Evolutionary conservation across 2,329 filamentous ascomycete species (phyloP), one percentile per base, ranked within the genome.

Genomic region (Trichoderma sp.): DNA sequence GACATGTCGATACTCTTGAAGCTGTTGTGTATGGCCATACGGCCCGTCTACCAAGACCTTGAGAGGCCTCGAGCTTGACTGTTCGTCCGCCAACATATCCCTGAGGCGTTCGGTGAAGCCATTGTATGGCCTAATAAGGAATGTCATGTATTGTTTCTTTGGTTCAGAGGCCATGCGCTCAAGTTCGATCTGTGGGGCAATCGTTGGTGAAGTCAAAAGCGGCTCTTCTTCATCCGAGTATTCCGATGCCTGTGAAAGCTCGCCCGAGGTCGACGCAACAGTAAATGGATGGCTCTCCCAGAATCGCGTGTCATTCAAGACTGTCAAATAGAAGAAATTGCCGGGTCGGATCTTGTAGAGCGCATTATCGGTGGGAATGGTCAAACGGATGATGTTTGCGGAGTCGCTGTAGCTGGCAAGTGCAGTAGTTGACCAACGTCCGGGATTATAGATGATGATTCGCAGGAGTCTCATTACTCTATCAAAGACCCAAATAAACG

Each of bases 251-350:
- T 45, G 67, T 11, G 79, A 31, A 1, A 72, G 74, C 31, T 78
- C 69, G 41, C 80, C 78, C 3, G 74, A 59, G 2, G 83, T 77
- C 9, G 80, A 81, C 1, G 85, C 85, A 12, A 88, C 84, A 0
- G 87, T 88, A 69, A 89, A 89, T 0, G 87, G 87, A 62, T 89
- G 87, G 75, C 85, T 88, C 75, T 89, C 86, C 87, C 87, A 89
- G 69, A 83, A 84, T 1, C 81, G 79, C 14, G 80, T 74, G 27
- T 83, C 83, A 65, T 85, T 82, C 5, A 88, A 82, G 7, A 86
- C 80, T 65, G 86, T 85, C 1, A 88, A 77, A 73, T 87, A 88
- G 77, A 86, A 88, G 77, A 83, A 87, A 0, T 85, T 87, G 0
- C 87, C 87, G 0, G 86, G 83, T 0, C 77, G 76, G 2, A 84